Evolutionary conservation across 2,329 filamentous ascomycete genomes (phyloP).

Genomic region (Biscogniauxia mediterranea): DNA sequence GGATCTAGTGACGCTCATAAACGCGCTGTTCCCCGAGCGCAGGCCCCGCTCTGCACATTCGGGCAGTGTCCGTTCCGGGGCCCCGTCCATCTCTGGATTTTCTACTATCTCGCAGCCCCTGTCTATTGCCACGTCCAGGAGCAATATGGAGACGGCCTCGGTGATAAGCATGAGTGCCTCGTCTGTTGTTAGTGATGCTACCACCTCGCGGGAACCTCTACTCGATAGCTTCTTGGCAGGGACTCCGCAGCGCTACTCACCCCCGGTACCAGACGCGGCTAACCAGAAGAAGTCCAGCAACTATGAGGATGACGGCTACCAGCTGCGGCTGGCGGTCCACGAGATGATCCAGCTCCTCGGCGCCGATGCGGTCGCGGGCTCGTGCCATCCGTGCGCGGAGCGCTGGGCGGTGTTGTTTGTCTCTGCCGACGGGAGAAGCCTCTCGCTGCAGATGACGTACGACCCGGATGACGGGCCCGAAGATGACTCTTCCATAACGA

Average conservation of each 20-base stretch:
- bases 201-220: slow-evolving; percentile 63
- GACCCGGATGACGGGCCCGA: slow-evolving; percentile 65
- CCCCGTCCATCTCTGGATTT: slow-evolving; percentile 66
- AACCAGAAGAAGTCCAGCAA: slow-evolving; percentile 45
- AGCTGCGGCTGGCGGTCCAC: slow-evolving; percentile 64
- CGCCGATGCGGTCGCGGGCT: slow-evolving; percentile 61
- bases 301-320: slow-evolving; percentile 64
- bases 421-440: slow-evolving; percentile 65
- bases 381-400: slow-evolving; percentile 77
- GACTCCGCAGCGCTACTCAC: slow-evolving; percentile 54
- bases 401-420: slow-evolving; percentile 82
- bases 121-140: slow-evolving; percentile 57
- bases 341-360: slow-evolving; percentile 69
- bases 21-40: slow-evolving; percentile 77
- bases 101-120: slow-evolving; percentile 66
- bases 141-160: slow-evolving; percentile 64
- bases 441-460: slow-evolving; percentile 72
- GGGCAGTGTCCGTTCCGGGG: slow-evolving; percentile 63
- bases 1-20: slow-evolving; percentile 77
- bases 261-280: slow-evolving; percentile 46
- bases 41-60: slow-evolving; percentile 62
- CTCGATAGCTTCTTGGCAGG: slow-evolving; percentile 54
- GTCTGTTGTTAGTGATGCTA: slow-evolving; percentile 68
- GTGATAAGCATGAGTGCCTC: slow-evolving; percentile 71
- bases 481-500: slow-evolving; percentile 58